Conservation (phyloP, 805 yeast species). For the Candida tammaniensis region DNA sequence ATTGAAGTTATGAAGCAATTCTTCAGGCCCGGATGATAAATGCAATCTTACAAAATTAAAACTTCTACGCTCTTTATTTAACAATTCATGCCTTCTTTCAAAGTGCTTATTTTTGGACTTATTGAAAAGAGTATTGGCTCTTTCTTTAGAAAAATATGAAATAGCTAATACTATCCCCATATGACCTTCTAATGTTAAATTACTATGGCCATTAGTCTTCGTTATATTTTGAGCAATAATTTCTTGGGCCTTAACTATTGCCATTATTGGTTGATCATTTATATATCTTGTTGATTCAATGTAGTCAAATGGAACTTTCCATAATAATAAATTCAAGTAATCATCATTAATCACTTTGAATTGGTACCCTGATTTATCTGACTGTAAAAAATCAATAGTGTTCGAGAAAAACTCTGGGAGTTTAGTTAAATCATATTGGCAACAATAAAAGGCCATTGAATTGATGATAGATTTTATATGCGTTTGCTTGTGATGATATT, state of each 20-base stretch:
- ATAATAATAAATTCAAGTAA: constrained; percentile 21
- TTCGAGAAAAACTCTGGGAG: constrained; percentile 17
- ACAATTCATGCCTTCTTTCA: constrained; percentile 21
- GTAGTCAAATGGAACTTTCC: constrained; percentile 25
- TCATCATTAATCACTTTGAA: constrained; percentile 20
- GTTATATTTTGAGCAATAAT: constrained; percentile 1
- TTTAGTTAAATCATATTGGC: constrained; percentile 21
- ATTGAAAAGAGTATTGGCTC: constrained; percentile 24
- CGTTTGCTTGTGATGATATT: constrained; percentile 18
- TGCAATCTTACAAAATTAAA: constrained; percentile 24
- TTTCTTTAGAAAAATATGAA: constrained; percentile 18
- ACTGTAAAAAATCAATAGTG: constrained; percentile 18
- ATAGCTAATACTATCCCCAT: constrained; percentile 38
- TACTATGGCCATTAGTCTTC: neutral
- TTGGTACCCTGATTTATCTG: constrained; percentile 19
- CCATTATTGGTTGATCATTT: constrained; percentile 1
- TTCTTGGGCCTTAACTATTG: constrained; percentile 13
- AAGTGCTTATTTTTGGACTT: constrained; percentile 6
- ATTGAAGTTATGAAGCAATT: constrained; percentile 34
- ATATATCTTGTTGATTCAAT: constrained; percentile 6
- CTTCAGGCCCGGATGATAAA: constrained; percentile 32
- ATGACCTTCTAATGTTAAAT: constrained; percentile 27
- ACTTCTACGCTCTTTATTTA: constrained; percentile 18
- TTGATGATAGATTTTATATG: constrained; percentile 20
- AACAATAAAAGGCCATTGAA: constrained; percentile 27